Percentiles rank a stretch among this genome's conserved stretches.
Conservation (phyloP, 129 eudicot genomes). For the Glebionis coronaria region DNA sequence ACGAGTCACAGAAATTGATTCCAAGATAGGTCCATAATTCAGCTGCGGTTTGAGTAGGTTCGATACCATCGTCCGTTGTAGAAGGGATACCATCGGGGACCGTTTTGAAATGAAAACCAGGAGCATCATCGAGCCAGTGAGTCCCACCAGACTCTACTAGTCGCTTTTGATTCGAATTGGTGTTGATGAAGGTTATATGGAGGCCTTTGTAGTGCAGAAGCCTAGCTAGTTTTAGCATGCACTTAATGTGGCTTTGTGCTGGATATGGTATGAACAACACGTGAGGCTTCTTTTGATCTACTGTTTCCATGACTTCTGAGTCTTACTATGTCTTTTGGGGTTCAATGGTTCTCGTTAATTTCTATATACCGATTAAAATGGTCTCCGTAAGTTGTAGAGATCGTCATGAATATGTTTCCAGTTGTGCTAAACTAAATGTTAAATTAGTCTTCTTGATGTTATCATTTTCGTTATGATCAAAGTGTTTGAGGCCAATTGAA, state of each 20-base stretch:
- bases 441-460: too few relatives aligned
- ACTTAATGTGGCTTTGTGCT: slow-evolving; percentile 33
- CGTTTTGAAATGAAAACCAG: slow-evolving; percentile 27
- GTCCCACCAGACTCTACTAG: slow-evolving; percentile 10
- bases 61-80: not conserved
- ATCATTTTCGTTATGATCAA: too few relatives aligned
- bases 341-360: too few relatives aligned
- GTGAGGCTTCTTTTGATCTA: slow-evolving; percentile 21
- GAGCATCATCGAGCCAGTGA: not conserved
- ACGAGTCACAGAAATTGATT: slow-evolving; percentile 11
- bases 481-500: too few relatives aligned
- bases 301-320: not conserved
- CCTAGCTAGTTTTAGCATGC: slow-evolving; percentile 33
- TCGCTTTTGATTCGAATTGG: slow-evolving; percentile 23
- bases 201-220: slow-evolving; percentile 29
- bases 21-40: slow-evolving; percentile 12
- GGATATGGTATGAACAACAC: slow-evolving; percentile 30
- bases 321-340: too few relatives aligned
- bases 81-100: slow-evolving; percentile 30
- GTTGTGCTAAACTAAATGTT: too few relatives aligned
- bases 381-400: too few relatives aligned
- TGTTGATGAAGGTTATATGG: slow-evolving; percentile 29
- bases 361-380: too few relatives aligned
- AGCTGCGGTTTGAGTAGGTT: not conserved
- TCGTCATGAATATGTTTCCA: too few relatives aligned